Evolutionary conservation across 495 filamentous ascomycete species (phyloP).

Genomic region (Glonium stellatum): DNA sequence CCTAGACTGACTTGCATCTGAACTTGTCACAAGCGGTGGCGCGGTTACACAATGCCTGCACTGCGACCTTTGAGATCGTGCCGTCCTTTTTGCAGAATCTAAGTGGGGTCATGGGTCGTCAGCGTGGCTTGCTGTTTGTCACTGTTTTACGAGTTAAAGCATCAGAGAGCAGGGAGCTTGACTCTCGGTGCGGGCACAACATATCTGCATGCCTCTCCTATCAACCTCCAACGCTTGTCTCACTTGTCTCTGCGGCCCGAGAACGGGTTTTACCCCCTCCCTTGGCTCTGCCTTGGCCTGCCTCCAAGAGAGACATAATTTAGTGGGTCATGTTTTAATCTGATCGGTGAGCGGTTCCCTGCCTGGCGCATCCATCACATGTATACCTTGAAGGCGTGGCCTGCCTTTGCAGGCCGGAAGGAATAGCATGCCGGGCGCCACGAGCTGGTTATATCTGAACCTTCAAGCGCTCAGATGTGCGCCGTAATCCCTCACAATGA

Average conservation of each 20-base stretch:
- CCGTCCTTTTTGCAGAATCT: conserved; percentile 3
- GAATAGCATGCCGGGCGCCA: no score
- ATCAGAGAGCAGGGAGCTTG: not conserved
- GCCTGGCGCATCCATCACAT: not conserved
- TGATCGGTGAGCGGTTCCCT: conserved; percentile 1
- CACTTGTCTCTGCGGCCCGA: not conserved
- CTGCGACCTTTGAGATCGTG: conserved; percentile 1
- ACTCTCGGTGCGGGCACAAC: not conserved
- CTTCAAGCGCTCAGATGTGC: no score
- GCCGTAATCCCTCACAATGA: not conserved
- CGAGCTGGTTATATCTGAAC: no score
- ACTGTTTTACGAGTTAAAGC: not conserved
- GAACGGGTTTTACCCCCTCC: not conserved
- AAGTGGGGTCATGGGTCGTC: not conserved
- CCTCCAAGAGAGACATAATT: not conserved
- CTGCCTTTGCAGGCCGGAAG: not conserved
- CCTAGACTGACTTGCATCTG: no score
- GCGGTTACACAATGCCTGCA: not conserved
- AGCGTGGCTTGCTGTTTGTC: not conserved
- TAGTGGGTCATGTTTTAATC: not conserved
- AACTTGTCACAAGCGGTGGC: not conserved
- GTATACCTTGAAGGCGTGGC: no score
- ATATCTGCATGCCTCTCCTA: not conserved
- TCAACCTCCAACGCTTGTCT: not conserved
- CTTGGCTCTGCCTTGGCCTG: not conserved